A percentile compares a stretch with the other conserved stretches of the same genome.
Evolutionary conservation across 2,329 filamentous ascomycete species (phyloP).

Genomic region (Alternaria sp.): DNA sequence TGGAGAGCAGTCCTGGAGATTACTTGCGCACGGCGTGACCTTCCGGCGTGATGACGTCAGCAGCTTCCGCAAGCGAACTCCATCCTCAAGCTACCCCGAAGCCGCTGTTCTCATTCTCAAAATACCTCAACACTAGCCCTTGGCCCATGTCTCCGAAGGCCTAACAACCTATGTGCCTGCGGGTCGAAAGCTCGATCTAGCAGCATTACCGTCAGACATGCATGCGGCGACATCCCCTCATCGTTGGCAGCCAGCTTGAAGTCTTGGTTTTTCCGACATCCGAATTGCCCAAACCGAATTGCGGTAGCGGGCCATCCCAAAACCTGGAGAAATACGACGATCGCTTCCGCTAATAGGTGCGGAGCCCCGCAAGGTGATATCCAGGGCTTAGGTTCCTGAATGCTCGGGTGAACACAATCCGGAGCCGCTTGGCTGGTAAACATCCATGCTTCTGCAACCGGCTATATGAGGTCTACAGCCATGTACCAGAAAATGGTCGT

Average conservation of each 20-base stretch:
- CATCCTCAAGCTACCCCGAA: background rate
- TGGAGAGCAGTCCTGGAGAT: no score
- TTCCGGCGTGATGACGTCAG: background rate
- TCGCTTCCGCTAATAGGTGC: conserved; percentile 15
- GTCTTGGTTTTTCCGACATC: conserved; percentile 26
- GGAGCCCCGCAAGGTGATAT: conserved; percentile 32
- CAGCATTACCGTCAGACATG: no score
- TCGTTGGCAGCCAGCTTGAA: background rate
- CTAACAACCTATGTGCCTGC: background rate
- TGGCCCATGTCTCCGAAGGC: background rate
- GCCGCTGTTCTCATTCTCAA: background rate
- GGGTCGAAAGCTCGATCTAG: no score
- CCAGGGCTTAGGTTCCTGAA: conserved; percentile 23
- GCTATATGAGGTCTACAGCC: conserved; percentile 27
- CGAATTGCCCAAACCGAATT: conserved; percentile 4
- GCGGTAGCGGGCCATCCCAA: conserved; percentile 14
- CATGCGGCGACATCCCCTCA: background rate
- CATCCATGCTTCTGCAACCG: conserved; percentile 13
- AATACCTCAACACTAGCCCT: background rate
- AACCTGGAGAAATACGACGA: conserved; percentile 31
- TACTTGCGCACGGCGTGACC: no score
- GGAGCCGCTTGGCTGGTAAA: conserved; percentile 33
- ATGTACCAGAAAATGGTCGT: background rate
- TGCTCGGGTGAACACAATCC: conserved; percentile 31
- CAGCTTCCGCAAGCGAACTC: background rate